phyloP scores from a whole-genome alignment of 31 red algal species.

The Pterothamnion heteromorphum region DNA sequence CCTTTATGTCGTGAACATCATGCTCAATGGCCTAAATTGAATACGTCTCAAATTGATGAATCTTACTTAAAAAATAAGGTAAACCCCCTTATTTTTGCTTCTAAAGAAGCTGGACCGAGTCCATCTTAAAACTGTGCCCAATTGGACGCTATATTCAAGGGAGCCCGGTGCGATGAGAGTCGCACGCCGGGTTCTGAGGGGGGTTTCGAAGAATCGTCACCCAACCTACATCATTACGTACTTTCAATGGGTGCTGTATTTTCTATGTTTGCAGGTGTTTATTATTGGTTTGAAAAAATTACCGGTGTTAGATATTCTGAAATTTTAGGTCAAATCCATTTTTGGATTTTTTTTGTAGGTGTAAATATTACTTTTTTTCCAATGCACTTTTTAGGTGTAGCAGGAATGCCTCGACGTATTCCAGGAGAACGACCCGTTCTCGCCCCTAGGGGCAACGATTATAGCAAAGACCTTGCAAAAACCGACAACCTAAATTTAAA shows the following conservation, averaged over 20 bases:
- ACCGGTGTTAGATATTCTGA: constrained; percentile 33
- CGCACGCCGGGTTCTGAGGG: too few species aligned
- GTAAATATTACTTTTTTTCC: neutral
- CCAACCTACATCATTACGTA: neutral
- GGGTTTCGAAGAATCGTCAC: too few species aligned
- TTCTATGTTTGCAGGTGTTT: constrained; percentile 25
- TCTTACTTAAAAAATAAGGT: neutral
- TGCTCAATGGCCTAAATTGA: neutral
- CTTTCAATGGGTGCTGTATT: constrained; percentile 43
- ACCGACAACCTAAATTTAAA: constrained; percentile 5
- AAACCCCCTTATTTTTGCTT: neutral
- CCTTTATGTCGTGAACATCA: neutral
- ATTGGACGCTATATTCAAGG: too few species aligned
- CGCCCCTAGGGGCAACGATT: neutral
- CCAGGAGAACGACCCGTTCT: neutral
- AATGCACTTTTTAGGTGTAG: constrained; percentile 27
- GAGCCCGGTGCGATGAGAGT: too few species aligned
- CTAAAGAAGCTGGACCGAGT: neutral
- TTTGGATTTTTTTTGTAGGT: constrained; percentile 34
- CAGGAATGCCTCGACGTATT: neutral
- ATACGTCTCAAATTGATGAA: neutral
- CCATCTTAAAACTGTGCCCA: too few species aligned
- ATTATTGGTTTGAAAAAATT: constrained; percentile 47
- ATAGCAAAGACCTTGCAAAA: constrained; percentile 2
- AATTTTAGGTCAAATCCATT: constrained; percentile 38